Evolutionary conservation across 2,329 filamentous ascomycete species (phyloP).

Genomic region (Bipolaris cookei): DNA sequence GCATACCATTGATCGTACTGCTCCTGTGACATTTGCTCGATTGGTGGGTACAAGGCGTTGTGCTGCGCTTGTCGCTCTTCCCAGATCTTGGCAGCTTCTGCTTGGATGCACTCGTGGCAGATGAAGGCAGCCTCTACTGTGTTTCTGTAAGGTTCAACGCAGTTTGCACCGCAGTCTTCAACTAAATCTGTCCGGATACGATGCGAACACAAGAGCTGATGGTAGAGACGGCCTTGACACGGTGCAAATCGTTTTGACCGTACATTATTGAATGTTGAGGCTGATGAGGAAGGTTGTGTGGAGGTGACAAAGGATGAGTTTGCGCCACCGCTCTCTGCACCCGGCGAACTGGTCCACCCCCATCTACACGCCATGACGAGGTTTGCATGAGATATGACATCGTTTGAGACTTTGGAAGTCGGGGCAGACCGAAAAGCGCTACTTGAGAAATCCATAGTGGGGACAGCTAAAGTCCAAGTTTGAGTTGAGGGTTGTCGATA

Average conservation of each 20-base stretch:
- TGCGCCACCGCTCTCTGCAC: constrained; percentile 15
- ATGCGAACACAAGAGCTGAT: constrained; percentile 46
- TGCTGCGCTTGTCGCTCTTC: constrained; percentile 35
- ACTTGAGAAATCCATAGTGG: constrained; percentile 43
- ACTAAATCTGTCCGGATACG: constrained; percentile 46
- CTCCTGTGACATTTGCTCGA: constrained; percentile 39
- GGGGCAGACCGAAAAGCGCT: constrained; percentile 30
- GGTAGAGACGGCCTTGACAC: constrained; percentile 46
- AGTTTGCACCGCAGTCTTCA: constrained; percentile 46
- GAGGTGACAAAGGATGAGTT: constrained; percentile 12
- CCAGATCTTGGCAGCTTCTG: constrained; percentile 38
- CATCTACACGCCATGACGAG: constrained; percentile 44
- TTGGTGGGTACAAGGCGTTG: constrained; percentile 35
- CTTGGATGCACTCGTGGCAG: constrained; percentile 44
- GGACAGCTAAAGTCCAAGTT: constrained; percentile 1
- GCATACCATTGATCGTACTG: constrained; percentile 44
- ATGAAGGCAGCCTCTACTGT: constrained; percentile 31
- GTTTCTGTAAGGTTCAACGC: constrained; percentile 37
- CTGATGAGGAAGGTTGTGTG: constrained; percentile 14
- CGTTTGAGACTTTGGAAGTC: constrained; percentile 33
- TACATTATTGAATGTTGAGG: constrained; percentile 26
- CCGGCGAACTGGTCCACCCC: constrained; percentile 42
- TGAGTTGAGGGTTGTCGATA: constrained; percentile 2
- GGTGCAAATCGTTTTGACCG: constrained; percentile 41
- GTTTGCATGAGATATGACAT: constrained; percentile 44